A percentile compares a stretch with the other conserved stretches of the same genome.
These are phyloP conservation scores for Neurospora pannonica DNA, from an alignment of 495 filamentous ascomycete genomes.

Conservation along the genomic window DNA sequence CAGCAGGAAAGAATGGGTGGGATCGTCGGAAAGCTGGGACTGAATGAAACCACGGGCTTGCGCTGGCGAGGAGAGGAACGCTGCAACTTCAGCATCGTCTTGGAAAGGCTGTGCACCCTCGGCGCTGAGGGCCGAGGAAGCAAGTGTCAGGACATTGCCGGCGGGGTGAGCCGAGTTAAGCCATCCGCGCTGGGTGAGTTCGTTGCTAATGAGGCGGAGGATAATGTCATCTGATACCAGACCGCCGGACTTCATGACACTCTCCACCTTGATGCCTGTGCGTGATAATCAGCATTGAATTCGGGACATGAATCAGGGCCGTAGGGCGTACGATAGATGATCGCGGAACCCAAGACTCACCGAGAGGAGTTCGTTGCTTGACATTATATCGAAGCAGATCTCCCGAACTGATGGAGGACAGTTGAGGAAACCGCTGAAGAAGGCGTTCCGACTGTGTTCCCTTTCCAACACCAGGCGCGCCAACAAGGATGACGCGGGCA, in stretches of 20 bases:
- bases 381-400: constrained; percentile 91
- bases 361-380: constrained; percentile 72
- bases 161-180: constrained; percentile 35
- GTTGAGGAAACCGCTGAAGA: constrained; percentile 73
- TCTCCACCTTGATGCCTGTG: constrained; percentile 78
- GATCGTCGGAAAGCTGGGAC: constrained; percentile 49
- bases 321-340: background rate
- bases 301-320: background rate
- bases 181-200: constrained; percentile 78
- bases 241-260: constrained; percentile 70
- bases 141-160: constrained; percentile 33
- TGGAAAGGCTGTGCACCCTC: constrained; percentile 16
- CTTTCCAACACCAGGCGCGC: constrained; percentile 88
- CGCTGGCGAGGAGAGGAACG: constrained; percentile 32
- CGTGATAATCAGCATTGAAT: background rate
- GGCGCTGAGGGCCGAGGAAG: constrained; percentile 19
- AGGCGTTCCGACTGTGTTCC: constrained; percentile 89
- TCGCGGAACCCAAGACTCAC: constrained; percentile 36
- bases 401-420: constrained; percentile 88
- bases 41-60: constrained; percentile 22
- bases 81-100: constrained; percentile 21
- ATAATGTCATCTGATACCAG: constrained; percentile 87
- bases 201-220: constrained; percentile 79
- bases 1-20: constrained; percentile 82
- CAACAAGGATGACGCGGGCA: constrained; percentile 88